These are phyloP conservation scores for Helicocarpus griseus DNA, from an alignment of 2,329 filamentous ascomycete genomes.

Conservation along the genomic window DNA sequence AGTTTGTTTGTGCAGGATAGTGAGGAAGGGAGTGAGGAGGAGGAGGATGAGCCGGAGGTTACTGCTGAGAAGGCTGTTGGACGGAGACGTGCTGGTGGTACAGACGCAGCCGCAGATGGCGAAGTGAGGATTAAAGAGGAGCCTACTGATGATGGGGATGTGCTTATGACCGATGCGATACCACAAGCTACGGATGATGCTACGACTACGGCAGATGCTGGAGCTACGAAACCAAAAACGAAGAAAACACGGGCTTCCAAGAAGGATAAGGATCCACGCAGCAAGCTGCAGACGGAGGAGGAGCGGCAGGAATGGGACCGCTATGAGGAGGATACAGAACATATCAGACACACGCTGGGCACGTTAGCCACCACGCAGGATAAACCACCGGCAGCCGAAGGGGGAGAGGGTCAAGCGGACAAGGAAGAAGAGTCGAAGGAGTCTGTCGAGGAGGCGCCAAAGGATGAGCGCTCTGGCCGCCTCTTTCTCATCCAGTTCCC, in stretches of 20 bases:
- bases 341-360: conserved; percentile 29
- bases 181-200: conserved; percentile 19
- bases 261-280: conserved; percentile 22
- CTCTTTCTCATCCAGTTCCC: conserved; percentile 57
- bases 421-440: conserved; percentile 16
- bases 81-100: conserved; percentile 33
- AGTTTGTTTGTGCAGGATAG: conserved; percentile 27
- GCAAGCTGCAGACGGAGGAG: conserved; percentile 31
- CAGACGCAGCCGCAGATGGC: conserved; percentile 22
- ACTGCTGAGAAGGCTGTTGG: conserved; percentile 36
- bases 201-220: neutral
- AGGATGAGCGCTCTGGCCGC: conserved; percentile 41
- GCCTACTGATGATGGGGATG: conserved; percentile 42
- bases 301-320: conserved; percentile 35
- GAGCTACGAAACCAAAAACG: conserved; percentile 6
- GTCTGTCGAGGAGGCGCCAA: conserved; percentile 15
- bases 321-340: conserved; percentile 29
- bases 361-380: conserved; percentile 6
- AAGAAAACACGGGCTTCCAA: conserved; percentile 16
- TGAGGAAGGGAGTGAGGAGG: conserved; percentile 19
- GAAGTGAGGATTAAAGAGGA: conserved; percentile 43
- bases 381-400: conserved; percentile 14
- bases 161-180: conserved; percentile 25
- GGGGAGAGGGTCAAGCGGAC: conserved; percentile 2
- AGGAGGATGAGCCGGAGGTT: conserved; percentile 24